phyloP scores from a whole-genome alignment of 129 eudicot genomes.

The Lonicera japonica region DNA sequence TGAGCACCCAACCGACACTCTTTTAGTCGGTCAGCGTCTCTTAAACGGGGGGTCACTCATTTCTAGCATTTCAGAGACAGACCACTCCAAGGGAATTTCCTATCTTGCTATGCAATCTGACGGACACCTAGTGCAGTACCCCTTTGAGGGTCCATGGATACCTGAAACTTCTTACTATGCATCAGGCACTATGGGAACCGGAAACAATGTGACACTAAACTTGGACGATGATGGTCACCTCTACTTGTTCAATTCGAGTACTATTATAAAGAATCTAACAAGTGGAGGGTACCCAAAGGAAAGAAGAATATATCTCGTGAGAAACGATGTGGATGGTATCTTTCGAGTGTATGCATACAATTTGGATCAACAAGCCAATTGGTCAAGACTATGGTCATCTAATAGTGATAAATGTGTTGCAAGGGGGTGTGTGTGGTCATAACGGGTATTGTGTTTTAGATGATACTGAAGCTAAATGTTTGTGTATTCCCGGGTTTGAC shows the following conservation, averaged over 20 bases:
- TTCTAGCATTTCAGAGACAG: constrained; percentile 15
- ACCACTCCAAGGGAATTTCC: constrained; percentile 23
- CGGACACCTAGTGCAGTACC: constrained; percentile 46
- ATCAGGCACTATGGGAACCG: neutral
- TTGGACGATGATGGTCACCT: constrained; percentile 33
- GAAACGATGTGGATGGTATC: constrained; percentile 41
- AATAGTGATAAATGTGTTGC: constrained; percentile 17
- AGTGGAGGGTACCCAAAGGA: constrained; percentile 11
- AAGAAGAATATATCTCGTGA: constrained; percentile 20
- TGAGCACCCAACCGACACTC: constrained; percentile 22
- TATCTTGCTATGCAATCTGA: constrained; percentile 38
- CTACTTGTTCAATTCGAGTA: constrained; percentile 21
- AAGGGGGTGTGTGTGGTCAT: constrained; percentile 33
- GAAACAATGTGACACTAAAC: constrained; percentile 28
- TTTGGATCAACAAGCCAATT: neutral
- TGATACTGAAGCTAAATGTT: constrained; percentile 13
- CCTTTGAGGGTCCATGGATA: neutral
- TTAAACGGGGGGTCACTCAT: neutral
- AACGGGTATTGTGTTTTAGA: constrained; percentile 24
- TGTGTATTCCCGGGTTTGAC: constrained; percentile 36
- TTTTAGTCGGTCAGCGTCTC: constrained; percentile 17
- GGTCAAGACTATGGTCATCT: constrained; percentile 20
- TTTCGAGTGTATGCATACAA: constrained; percentile 26
- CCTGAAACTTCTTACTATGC: constrained; percentile 13
- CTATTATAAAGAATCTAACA: constrained; percentile 14